Conservation (phyloP, 129 eudicot genomes). For the Pseudognaphalium luteoalbum region DNA sequence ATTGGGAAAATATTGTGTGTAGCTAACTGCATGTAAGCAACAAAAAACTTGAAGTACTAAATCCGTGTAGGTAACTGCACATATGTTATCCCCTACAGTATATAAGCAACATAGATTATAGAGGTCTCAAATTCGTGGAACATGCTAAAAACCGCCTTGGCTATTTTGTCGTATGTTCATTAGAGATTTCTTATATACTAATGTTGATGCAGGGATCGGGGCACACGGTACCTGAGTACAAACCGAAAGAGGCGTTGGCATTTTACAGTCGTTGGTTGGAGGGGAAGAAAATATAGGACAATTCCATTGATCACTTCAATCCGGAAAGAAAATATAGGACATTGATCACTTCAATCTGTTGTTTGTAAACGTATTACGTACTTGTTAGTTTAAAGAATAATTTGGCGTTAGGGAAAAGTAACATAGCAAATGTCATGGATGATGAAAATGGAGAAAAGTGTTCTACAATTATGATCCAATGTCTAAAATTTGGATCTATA, state of each 20-base stretch:
- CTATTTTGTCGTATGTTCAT: not conserved
- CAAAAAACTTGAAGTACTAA: too few species aligned
- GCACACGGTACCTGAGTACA: conserved; percentile 90
- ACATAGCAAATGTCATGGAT: conserved; percentile 9
- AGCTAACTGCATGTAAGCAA: too few species aligned
- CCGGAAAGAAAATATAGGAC: conserved; percentile 56
- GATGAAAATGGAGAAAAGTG: conserved; percentile 2
- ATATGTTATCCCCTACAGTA: too few species aligned
- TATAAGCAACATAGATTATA: not conserved
- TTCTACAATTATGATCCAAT: not conserved
- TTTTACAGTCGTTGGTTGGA: conserved; percentile 70
- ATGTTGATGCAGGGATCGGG: conserved; percentile 74
- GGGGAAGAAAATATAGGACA: conserved; percentile 55
- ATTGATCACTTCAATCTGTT: not conserved
- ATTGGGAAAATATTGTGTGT: too few species aligned
- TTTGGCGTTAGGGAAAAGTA: conserved; percentile 16
- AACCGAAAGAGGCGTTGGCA: conserved; percentile 77
- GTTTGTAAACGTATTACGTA: not conserved
- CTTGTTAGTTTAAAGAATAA: conserved; percentile 26
- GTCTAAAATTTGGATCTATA: not conserved
- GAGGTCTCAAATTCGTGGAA: not conserved
- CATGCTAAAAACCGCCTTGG: not conserved
- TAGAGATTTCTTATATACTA: not conserved
- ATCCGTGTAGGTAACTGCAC: too few species aligned
- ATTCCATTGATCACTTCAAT: not conserved